These are phyloP conservation scores for Trichophaea hybrida DNA, from an alignment of 2,329 filamentous ascomycete genomes.

Conservation along the genomic window DNA sequence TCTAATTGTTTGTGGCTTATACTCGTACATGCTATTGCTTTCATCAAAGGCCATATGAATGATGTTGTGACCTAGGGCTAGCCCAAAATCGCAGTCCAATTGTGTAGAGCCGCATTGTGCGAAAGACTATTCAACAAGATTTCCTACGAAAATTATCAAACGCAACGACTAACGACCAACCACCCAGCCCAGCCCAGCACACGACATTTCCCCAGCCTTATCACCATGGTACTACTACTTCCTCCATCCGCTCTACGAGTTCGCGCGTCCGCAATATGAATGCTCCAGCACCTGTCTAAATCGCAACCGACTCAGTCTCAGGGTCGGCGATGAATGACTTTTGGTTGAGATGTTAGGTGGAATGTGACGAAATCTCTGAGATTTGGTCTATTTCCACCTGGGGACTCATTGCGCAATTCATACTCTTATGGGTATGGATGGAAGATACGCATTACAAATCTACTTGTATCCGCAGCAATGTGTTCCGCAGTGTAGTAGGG, in stretches of 20 bases:
- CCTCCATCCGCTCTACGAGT: conserved; percentile 1
- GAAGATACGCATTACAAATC: background rate
- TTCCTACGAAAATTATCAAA: background rate
- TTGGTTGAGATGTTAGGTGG: background rate
- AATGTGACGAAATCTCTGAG: background rate
- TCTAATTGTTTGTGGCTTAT: no score
- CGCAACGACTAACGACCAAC: background rate
- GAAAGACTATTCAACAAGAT: background rate
- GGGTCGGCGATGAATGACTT: background rate
- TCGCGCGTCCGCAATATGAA: conserved; percentile 1
- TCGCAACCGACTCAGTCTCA: background rate
- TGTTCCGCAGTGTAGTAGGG: background rate
- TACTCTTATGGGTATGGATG: background rate
- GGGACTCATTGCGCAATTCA: background rate
- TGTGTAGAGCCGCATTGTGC: background rate
- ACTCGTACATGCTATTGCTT: no score
- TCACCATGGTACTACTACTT: conserved; percentile 2
- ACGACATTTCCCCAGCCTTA: background rate
- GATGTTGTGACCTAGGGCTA: no score
- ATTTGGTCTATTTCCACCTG: background rate
- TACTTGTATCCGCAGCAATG: background rate
- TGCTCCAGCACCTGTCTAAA: background rate
- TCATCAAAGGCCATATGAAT: no score
- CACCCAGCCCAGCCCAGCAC: background rate
- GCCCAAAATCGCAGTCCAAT: no score